Conservation (phyloP, 2,329 filamentous ascomycete species). For the Dactylellina parvicollis region DNA sequence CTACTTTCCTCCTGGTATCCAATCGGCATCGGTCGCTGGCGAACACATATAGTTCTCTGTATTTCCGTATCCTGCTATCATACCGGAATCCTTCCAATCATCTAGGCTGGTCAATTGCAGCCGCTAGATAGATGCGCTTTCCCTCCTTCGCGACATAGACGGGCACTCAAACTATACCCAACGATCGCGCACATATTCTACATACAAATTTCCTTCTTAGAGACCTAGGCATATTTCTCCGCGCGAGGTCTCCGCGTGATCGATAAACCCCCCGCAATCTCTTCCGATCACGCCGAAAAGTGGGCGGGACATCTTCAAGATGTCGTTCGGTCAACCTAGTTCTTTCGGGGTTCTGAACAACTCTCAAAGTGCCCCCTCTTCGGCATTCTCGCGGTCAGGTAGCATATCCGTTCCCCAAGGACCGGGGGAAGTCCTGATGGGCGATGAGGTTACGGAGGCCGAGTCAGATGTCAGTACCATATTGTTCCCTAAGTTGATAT, state of each 20-base stretch:
- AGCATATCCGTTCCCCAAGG: conserved; percentile 50
- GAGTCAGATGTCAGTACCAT: conserved; percentile 76
- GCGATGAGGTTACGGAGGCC: conserved; percentile 68
- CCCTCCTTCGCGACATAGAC: conserved; percentile 4
- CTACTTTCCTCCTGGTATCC: background rate
- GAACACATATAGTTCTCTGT: background rate
- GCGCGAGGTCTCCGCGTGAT: background rate
- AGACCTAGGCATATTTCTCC: background rate
- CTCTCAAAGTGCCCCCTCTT: conserved; percentile 54
- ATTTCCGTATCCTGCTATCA: background rate
- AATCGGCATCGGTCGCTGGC: background rate
- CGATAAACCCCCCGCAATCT: background rate
- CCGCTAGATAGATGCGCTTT: background rate
- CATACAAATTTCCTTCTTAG: background rate
- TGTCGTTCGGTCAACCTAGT: conserved; percentile 56
- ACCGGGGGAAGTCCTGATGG: conserved; percentile 55
- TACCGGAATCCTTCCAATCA: too few relatives aligned
- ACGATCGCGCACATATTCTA: background rate
- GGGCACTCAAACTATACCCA: background rate
- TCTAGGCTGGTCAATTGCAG: conserved; percentile 5
- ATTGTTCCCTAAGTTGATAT: conserved; percentile 24
- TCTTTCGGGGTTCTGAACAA: conserved; percentile 55
- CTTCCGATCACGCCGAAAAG: background rate
- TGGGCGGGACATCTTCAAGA: conserved; percentile 45
- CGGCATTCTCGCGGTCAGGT: conserved; percentile 27